Base-by-base conservation (phyloP, 2,329 filamentous ascomycete species). In the Elsinoe perseae region DNA sequence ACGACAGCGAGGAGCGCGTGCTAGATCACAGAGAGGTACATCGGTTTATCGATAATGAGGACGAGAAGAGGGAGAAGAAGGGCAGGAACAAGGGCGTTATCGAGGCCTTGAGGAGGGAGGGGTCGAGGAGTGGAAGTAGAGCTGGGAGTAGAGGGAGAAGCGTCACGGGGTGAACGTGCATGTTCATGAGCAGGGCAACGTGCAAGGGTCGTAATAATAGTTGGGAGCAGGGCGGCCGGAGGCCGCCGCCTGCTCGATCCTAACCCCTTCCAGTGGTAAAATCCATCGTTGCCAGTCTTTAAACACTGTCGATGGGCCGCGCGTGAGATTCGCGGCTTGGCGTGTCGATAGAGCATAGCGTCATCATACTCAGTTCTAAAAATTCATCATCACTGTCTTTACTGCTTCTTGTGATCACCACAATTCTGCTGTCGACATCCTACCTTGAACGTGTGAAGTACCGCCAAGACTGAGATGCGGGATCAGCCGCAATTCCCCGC, bases 11-110 rank as follows among this genome's bases (percentile, higher is more conserved):
- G 60, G 76, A 82, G 62, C 70, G 82, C 4, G 75, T 95, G 0
- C 77, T 93, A 58, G 92, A 97, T 67, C 91, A 96, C 66, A 79
- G 92, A n/a, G 84, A 80, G 0, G 80, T 97, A 2, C 87, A 96
- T 69, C 85, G 92, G 0, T 96, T 95, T 65, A 73, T 96, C 4
- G 80, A 83, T 21, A 77, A 82, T 0, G 68, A 67, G 43, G 68
- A 71, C 54, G 69, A 71, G 60, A 57, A 65, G 10, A 57, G 56
- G 40, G 68, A 68, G 58, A 60, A 61, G 34, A 70, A 69, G 60
- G 69, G 69, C 18, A 60, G 64, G 48, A 69, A 65, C 56, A 64
- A 63, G 12, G 59, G 69, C n/a, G 64, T 61, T 10, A 63, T 65
- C 46, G 59, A 66, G 36, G 34, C 64, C 18, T 60, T 58, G 20